phyloP scores from a whole-genome alignment of 495 filamentous ascomycete genomes.

The Neurospora sp. region DNA sequence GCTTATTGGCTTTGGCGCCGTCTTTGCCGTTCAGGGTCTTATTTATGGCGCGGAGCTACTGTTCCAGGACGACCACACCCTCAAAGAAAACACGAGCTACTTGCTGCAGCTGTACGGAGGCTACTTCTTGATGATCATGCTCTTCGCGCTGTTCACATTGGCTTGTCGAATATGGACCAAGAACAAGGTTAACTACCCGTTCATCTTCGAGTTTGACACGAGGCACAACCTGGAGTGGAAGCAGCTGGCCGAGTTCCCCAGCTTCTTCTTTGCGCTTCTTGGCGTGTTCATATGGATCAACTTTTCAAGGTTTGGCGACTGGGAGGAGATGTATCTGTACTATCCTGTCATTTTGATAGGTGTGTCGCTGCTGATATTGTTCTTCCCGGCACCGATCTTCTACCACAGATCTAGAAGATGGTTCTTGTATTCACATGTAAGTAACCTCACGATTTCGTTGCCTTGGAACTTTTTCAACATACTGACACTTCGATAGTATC shows the following conservation, averaged over 20 bases:
- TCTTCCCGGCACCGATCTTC: constrained; percentile 62
- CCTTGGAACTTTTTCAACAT: neutral
- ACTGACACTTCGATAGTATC: constrained; percentile 50
- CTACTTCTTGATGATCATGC: constrained; percentile 65
- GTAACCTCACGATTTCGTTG: constrained; percentile 15
- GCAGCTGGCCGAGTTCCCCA: constrained; percentile 75
- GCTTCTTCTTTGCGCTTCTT: constrained; percentile 64
- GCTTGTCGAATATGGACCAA: constrained; percentile 71
- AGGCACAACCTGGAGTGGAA: constrained; percentile 80
- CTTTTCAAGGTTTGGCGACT: constrained; percentile 51
- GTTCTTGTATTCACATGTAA: constrained; percentile 75
- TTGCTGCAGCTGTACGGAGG: constrained; percentile 78
- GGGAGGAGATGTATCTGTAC: constrained; percentile 65
- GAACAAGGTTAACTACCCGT: constrained; percentile 86
- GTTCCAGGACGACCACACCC: constrained; percentile 34
- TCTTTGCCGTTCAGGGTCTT: constrained; percentile 67
- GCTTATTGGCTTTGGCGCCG: constrained; percentile 58
- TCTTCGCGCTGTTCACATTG: constrained; percentile 66
- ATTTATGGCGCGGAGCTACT: constrained; percentile 51
- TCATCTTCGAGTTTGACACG: constrained; percentile 93
- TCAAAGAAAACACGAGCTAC: constrained; percentile 55
- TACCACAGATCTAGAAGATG: constrained; percentile 71
- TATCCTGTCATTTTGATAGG: constrained; percentile 78
- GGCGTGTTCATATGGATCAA: constrained; percentile 82
- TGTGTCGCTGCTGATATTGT: constrained; percentile 53